Conservation (phyloP, 768 basidiomycete species). For the Suillus subluteus region DNA sequence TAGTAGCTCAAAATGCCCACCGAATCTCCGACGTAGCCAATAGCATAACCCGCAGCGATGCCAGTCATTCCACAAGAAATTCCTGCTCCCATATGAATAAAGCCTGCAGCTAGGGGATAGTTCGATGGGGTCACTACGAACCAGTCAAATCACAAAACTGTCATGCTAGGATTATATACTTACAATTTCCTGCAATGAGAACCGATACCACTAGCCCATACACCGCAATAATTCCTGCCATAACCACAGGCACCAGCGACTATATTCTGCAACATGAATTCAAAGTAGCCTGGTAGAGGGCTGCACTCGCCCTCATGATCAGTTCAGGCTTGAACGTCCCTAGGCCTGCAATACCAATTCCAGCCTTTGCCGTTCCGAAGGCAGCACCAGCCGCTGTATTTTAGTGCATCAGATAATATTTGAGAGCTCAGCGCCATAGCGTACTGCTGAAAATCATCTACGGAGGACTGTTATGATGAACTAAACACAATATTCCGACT, state of each 20-base stretch:
- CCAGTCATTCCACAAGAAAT: slow-evolving; percentile 91
- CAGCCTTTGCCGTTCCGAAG: slow-evolving; percentile 94
- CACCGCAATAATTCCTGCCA: slow-evolving; percentile 98
- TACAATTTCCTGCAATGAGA: slow-evolving; percentile 75
- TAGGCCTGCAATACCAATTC: slow-evolving; percentile 95
- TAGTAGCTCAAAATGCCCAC: slow-evolving; percentile 49
- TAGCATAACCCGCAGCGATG: slow-evolving; percentile 91
- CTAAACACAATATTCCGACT: neutral
- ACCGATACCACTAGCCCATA: slow-evolving; percentile 97
- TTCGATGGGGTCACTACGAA: slow-evolving; percentile 59
- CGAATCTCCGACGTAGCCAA: slow-evolving; percentile 92
- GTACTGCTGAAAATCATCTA: slow-evolving; percentile 97
- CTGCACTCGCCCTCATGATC: slow-evolving; percentile 85
- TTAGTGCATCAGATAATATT: neutral
- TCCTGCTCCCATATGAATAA: slow-evolving; percentile 91
- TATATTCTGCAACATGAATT: slow-evolving; percentile 32
- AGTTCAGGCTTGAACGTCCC: slow-evolving; percentile 94
- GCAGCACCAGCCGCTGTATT: slow-evolving; percentile 89
- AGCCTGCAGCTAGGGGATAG: slow-evolving; percentile 86
- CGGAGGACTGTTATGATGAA: slow-evolving; percentile 6
- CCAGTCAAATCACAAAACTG: slow-evolving; percentile 17
- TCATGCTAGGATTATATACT: slow-evolving; percentile 28
- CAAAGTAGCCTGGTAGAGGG: neutral
- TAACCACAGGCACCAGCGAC: slow-evolving; percentile 96
- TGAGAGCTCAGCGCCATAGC: slow-evolving; percentile 36